Percentiles rank a stretch among this genome's conserved stretches.
These are phyloP conservation scores for Phytophthora tubulina DNA, from an alignment of 352 stramenopile genomes.

Conservation along the genomic window DNA sequence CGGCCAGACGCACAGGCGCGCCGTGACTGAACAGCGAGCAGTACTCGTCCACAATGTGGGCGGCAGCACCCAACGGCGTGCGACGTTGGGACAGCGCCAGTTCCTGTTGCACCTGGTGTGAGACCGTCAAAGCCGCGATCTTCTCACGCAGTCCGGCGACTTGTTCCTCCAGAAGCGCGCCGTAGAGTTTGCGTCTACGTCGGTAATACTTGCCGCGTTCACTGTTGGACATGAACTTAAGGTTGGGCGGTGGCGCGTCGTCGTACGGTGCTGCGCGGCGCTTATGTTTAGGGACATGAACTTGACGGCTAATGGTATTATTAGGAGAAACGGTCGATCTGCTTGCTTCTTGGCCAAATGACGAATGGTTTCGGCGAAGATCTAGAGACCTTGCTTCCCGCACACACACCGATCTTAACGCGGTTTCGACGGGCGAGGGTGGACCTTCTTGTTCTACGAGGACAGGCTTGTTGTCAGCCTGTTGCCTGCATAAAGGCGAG, in stretches of 20 bases:
- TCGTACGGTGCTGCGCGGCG: background rate
- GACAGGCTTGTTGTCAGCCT: too few relatives aligned
- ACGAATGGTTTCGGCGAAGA: too few relatives aligned
- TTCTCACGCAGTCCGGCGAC: constrained; percentile 61
- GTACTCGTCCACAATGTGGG: constrained; percentile 60
- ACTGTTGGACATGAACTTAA: constrained; percentile 70
- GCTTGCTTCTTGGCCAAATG: too few relatives aligned
- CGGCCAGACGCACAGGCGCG: constrained; percentile 51
- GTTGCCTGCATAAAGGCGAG: too few relatives aligned
- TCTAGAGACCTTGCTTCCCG: too few relatives aligned
- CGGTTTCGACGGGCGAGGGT: too few relatives aligned
- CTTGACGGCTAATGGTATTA: too few relatives aligned
- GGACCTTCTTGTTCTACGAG: too few relatives aligned
- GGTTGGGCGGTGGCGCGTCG: constrained; percentile 24
- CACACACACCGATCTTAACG: too few relatives aligned
- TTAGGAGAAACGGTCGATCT: too few relatives aligned
- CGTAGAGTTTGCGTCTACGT: constrained; percentile 58
- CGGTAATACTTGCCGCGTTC: constrained; percentile 77
- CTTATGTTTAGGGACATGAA: background rate
- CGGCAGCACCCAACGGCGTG: constrained; percentile 37
- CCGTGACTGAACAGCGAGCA: constrained; percentile 60
- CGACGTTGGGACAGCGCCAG: constrained; percentile 36
- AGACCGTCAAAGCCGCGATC: constrained; percentile 49
- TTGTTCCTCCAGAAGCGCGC: constrained; percentile 37
- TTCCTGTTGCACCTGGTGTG: constrained; percentile 43